Evolutionary conservation across 2,329 filamentous ascomycete genomes (phyloP), one percentile per base, ranked within the genome.

Genomic region (Botrytis squamosa): DNA sequence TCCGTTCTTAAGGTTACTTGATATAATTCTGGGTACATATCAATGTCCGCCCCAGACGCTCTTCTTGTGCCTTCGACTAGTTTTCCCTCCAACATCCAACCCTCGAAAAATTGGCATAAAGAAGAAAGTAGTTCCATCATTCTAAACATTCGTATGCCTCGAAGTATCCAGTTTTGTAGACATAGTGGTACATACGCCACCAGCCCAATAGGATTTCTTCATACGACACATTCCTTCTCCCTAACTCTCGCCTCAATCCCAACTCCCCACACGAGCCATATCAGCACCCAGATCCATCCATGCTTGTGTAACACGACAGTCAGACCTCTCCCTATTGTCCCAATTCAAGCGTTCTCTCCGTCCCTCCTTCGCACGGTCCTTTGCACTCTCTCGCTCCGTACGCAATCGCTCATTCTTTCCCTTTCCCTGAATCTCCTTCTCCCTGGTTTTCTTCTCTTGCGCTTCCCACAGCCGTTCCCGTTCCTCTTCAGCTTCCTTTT

Each of bases 271-370:
- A 18, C 65, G 33, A 29, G 46, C 46, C 65, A 67, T 10, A 20
- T 67, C 65, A 38, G 25, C 22, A 10, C 65, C 65, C 33, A 67
- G 18, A 67, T 67, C 65, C 22, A 67, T 40, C 65, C 65, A 67
- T 16, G 46, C 36, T 9, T 67, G 65, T 7, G 65, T 67, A 29
- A 67, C 25, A n/a, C 46, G 16, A 55, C 65, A 67, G 22, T 20
- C 8, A 12, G 65, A 55, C 6, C 65, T 67, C 46, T 55, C 65
- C 10, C 65, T 67, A 20, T 40, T 22, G 22, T 55, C 44, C 65
- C 65, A 67, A 3, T 7, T 33, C 46, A 7, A 46, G 12, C 4
- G 33, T 29, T 67, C 46, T 20, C 20, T 20, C 12, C 25, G 44
- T 33, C 9, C 42, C 12, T 65, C 62, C 9, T 29, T 65, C 40